These are phyloP conservation scores for Paracorniculantispora psalliotae DNA, from an alignment of 2,329 filamentous ascomycete species.

Conservation along the genomic window DNA sequence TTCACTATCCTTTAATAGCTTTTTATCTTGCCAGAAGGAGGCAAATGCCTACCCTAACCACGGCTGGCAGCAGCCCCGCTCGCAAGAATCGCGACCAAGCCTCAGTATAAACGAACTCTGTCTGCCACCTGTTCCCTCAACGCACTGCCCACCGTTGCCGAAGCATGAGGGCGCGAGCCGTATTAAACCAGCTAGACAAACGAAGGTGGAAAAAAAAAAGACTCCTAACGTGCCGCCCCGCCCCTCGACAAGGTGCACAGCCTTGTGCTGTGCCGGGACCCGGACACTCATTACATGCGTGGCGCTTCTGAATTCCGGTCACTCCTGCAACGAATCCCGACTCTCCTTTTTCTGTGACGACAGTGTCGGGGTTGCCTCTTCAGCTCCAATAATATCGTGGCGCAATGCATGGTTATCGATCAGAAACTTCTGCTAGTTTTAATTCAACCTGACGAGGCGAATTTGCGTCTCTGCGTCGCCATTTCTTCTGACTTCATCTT, in stretches of 20 bases:
- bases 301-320: slow-evolving; percentile 4
- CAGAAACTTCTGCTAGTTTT: not conserved
- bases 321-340: not conserved
- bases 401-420: not conserved
- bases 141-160: no score
- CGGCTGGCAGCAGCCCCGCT: no score
- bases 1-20: no score
- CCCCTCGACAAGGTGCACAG: slow-evolving; percentile 3
- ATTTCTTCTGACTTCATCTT: not conserved
- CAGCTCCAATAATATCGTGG: not conserved
- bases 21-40: no score
- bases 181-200: not conserved
- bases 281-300: not conserved
- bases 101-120: no score
- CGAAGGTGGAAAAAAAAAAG: not conserved
- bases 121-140: no score
- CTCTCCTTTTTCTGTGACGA: not conserved
- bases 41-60: not conserved
- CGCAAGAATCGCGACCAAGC: no score
- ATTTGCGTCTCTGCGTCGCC: not conserved
- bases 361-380: not conserved
- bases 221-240: not conserved
- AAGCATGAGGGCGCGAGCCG: not conserved
- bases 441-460: not conserved
- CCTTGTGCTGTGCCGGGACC: slow-evolving; percentile 1